Conservation (phyloP, 805 yeast genomes). For the Myxozyma neglecta region DNA sequence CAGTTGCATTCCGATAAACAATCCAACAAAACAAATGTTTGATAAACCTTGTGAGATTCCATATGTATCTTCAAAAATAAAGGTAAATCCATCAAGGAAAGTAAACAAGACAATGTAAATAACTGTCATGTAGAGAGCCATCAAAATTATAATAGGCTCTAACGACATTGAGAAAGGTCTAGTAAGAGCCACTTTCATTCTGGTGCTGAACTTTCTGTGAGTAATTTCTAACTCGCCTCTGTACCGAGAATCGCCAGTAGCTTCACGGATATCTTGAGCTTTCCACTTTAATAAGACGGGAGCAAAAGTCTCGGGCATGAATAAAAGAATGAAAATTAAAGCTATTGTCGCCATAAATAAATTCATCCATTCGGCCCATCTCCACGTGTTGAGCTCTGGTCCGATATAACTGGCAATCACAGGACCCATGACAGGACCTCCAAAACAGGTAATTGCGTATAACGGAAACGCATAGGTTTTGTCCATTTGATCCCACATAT, state of each 20-base stretch:
- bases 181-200: conserved; percentile 50
- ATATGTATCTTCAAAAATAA: conserved; percentile 52
- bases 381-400: conserved; percentile 60
- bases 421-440: conserved; percentile 72
- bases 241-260: conserved; percentile 43
- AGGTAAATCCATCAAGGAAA: conserved; percentile 61
- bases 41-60: conserved; percentile 40
- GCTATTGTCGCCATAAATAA: conserved; percentile 58
- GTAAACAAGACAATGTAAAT: conserved; percentile 58
- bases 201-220: conserved; percentile 42
- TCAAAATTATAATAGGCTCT: conserved; percentile 57
- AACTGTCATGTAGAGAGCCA: conserved; percentile 59
- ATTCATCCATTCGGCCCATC: conserved; percentile 73
- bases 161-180: conserved; percentile 53
- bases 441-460: conserved; percentile 37
- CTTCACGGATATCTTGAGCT: conserved; percentile 59
- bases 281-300: conserved; percentile 72
- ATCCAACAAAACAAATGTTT: conserved; percentile 17
- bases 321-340: conserved; percentile 38
- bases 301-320: conserved; percentile 85
- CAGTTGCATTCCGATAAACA: conserved; percentile 19
- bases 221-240: conserved; percentile 47
- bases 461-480: conserved; percentile 29
- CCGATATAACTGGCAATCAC: conserved; percentile 64
- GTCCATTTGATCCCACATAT: conserved; percentile 52